Base-by-base conservation (phyloP, 257 asterid species). In the Scutellaria galericulata region DNA sequence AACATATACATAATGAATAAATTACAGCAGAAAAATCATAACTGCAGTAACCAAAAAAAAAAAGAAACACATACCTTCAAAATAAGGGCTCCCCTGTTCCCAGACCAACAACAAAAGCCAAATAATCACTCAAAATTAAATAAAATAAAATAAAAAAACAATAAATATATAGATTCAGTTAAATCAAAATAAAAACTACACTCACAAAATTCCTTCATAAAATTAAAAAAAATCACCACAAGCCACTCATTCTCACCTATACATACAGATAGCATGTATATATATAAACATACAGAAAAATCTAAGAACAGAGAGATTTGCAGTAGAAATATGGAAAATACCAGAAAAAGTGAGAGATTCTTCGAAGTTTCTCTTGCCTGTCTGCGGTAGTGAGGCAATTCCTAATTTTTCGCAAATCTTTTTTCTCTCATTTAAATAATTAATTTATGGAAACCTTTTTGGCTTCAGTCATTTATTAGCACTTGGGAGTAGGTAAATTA, bases 171-270 rank as follows among this genome's bases (percentile, higher is more conserved):
- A 9, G 63, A 66, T 71, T 59, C 73, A 70, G 47, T 51, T 31
- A 15, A 79, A 72, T 18, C 55, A 39, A 71, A 52, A 72, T 71
- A 63, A 71, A 79, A 58, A 73, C 62, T 65, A 69, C 76, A 64
- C 71, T 53, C 68, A n/a, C 68, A 64, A 10, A 59, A 42, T 56
- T 58, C 65, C 22, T 40, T 52, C 35, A 46, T 9, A 13, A 67
- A 56, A 15, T 70, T 1, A 40, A 55, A 42, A 5, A 27, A 50
- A 48, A 51, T 46, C 5, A 4, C 69, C 70, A 44, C 51, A 54
- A n/a, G 11, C 22, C 57, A 22, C 39, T 2, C 20, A 45, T 40
- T n/a, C 39, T 2, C 20, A 45, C 31, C 31, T 9, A 40, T 46
- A 42, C 68, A 63, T 42, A 42, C 70, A 47, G 7, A 45, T 18